These are phyloP conservation scores for Kluyveromyces aestuarii DNA, from an alignment of 805 yeast species.

Conservation along the genomic window DNA sequence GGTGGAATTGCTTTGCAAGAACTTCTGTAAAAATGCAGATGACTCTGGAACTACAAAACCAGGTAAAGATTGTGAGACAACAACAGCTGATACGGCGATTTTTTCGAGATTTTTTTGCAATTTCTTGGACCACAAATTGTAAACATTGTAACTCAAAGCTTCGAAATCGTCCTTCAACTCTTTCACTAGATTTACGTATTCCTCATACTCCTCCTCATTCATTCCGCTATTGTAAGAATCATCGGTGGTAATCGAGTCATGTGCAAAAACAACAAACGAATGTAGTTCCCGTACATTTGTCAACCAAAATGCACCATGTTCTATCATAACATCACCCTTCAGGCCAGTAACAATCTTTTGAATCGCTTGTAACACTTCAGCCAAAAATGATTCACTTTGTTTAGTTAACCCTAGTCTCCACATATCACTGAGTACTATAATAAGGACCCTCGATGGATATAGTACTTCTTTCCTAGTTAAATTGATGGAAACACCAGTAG, in stretches of 20 bases:
- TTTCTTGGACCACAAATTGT: conserved; percentile 95
- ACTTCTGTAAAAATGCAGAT: conserved; percentile 70
- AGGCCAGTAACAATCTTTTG: conserved; percentile 74
- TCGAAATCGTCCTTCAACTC: conserved; percentile 92
- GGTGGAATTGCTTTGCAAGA: conserved; percentile 61
- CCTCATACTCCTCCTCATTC: conserved; percentile 84
- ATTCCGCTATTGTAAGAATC: conserved; percentile 72
- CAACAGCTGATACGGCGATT: conserved; percentile 91
- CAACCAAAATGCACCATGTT: conserved; percentile 95
- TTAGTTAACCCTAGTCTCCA: conserved; percentile 93
- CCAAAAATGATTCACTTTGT: conserved; percentile 84
- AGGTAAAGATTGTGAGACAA: conserved; percentile 88
- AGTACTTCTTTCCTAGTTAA: conserved; percentile 82
- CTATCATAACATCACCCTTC: conserved; percentile 78
- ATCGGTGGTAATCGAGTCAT: conserved; percentile 79
- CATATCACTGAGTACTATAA: conserved; percentile 89
- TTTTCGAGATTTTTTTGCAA: conserved; percentile 84
- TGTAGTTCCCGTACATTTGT: conserved; percentile 92
- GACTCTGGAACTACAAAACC: conserved; percentile 88
- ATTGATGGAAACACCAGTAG: conserved; percentile 75
- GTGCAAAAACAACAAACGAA: conserved; percentile 91
- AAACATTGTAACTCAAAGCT: conserved; percentile 84
- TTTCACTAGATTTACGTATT: conserved; percentile 79
- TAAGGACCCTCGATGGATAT: conserved; percentile 92
- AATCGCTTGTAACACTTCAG: conserved; percentile 78